Percentiles rank a stretch among this genome's conserved stretches.
phyloP scores from a whole-genome alignment of 192 early-diverging fungal species.

The Coemansia sp. region DNA sequence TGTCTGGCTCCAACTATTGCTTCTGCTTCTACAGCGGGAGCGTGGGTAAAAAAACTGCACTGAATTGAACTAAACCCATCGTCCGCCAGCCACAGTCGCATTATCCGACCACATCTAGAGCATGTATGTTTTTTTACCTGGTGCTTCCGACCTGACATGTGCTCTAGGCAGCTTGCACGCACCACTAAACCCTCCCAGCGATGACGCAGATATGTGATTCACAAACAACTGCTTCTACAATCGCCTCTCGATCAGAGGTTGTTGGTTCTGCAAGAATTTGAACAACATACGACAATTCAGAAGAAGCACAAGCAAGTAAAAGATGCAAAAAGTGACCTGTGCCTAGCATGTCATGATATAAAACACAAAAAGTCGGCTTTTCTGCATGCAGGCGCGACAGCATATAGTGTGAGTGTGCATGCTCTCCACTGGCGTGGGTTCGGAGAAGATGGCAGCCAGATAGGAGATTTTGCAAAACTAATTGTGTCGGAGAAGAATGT shows the following conservation, averaged over 20 bases:
- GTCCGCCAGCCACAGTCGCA: too few species aligned
- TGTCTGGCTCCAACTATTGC: neutral
- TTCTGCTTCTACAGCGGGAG: neutral
- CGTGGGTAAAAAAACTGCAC: constrained; percentile 4
- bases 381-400: neutral
- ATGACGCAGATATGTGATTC: neutral
- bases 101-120: too few species aligned
- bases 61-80: too few species aligned
- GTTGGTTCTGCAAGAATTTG: too few species aligned
- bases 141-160: neutral
- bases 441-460: too few species aligned
- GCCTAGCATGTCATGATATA: neutral
- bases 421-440: too few species aligned
- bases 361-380: neutral
- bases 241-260: neutral
- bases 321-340: neutral
- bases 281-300: neutral
- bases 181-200: too few species aligned
- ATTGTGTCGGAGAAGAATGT: too few species aligned
- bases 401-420: neutral
- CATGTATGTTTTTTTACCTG: too few species aligned
- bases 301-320: neutral
- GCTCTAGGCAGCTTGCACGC: too few species aligned
- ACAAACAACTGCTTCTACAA: neutral
- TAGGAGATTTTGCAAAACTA: too few species aligned